Conservation (phyloP, 2,329 filamentous ascomycete species). For the Penicillium sp. region DNA sequence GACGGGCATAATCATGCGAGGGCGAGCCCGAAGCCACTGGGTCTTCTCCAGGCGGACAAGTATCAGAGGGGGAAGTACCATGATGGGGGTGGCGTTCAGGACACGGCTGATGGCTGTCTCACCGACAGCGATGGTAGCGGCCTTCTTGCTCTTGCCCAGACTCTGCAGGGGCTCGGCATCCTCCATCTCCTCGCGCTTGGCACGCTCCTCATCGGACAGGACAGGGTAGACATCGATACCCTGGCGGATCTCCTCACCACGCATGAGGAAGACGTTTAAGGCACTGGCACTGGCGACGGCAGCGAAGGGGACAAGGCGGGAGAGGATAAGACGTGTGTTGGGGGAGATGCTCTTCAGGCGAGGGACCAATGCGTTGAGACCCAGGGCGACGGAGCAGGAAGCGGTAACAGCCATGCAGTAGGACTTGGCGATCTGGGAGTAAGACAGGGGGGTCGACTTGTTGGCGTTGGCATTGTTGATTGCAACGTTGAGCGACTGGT, state of each 20-base stretch:
- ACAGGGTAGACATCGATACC: constrained; percentile 93
- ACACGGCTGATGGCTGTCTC: constrained; percentile 92
- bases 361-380: constrained; percentile 86
- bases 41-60: constrained; percentile 82
- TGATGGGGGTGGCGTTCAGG: constrained; percentile 92
- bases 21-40: constrained; percentile 76
- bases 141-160: constrained; percentile 83
- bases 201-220: constrained; percentile 68
- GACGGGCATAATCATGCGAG: constrained; percentile 73
- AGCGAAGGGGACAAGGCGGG: constrained; percentile 91
- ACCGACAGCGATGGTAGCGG: constrained; percentile 83
- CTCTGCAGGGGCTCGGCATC: constrained; percentile 59
- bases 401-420: constrained; percentile 91
- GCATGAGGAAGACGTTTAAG: constrained; percentile 97
- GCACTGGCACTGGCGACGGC: constrained; percentile 89
- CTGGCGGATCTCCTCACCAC: constrained; percentile 86
- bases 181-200: constrained; percentile 61
- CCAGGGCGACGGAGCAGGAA: constrained; percentile 89
- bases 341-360: constrained; percentile 75
- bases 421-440: constrained; percentile 77
- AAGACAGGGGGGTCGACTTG: constrained; percentile 88
- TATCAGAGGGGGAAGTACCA: constrained; percentile 88
- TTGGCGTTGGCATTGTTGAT: constrained; percentile 98
- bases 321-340: constrained; percentile 71
- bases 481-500: constrained; percentile 96